These are phyloP conservation scores for Begonia masoniana DNA, from an alignment of 306 rosid species.

Conservation along the genomic window DNA sequence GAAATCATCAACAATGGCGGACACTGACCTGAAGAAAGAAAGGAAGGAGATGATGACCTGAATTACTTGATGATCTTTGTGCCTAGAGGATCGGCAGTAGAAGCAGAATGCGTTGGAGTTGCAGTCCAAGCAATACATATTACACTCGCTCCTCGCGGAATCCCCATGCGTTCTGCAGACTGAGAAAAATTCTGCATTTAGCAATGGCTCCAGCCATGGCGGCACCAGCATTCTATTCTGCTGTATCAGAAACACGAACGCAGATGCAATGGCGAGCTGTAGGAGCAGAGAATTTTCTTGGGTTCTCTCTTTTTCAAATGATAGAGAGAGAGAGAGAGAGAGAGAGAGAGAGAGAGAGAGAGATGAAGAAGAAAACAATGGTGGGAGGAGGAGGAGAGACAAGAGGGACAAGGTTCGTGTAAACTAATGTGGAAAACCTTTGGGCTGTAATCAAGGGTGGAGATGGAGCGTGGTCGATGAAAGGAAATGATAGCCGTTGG, in stretches of 20 bases:
- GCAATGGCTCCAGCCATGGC: constrained; percentile 8
- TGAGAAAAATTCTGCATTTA: constrained; percentile 6
- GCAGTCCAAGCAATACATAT: constrained; percentile 13
- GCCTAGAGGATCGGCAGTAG: constrained; percentile 6
- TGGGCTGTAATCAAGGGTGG: constrained; percentile 30
- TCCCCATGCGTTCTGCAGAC: constrained; percentile 6
- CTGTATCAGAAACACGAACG: neutral
- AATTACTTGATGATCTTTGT: constrained; percentile 9
- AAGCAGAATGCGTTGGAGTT: constrained; percentile 4
- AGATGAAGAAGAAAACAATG: neutral
- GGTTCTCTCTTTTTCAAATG: neutral
- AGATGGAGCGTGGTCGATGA: constrained; percentile 46
- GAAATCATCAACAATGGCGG: neutral
- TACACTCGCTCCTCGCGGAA: constrained; percentile 11
- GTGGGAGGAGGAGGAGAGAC: neutral
- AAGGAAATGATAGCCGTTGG: constrained; percentile 18
- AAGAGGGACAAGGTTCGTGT: constrained; percentile 30
- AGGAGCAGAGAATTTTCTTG: no score
- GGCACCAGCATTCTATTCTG: constrained; percentile 3
- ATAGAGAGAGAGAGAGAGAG: constrained; percentile 13
- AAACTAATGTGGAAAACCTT: constrained; percentile 21
- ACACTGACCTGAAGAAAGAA: neutral
- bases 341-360: constrained; percentile 9
- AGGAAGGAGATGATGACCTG: constrained; percentile 3
- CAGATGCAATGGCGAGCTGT: no score